Conservation (phyloP, 2,329 filamentous ascomycete species). For the Neoscytalidium dimidiatum region DNA sequence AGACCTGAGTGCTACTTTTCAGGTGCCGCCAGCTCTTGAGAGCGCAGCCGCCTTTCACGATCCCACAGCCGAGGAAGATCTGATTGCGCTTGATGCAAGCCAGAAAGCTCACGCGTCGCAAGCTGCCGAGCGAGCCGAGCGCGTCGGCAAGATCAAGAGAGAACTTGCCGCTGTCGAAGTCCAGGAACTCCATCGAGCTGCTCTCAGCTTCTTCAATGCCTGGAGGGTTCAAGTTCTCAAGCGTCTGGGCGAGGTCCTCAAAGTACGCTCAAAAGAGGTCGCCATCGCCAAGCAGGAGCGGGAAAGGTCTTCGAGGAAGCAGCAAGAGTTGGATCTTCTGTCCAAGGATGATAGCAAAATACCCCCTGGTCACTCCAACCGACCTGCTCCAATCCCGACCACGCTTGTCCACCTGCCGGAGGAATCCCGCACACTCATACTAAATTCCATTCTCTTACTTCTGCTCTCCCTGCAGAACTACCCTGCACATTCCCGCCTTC, state of each 20-base stretch:
- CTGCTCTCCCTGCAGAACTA: slow-evolving; percentile 78
- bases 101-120: slow-evolving; percentile 26
- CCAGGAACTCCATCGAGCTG: slow-evolving; percentile 68
- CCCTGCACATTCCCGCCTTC: slow-evolving; percentile 68
- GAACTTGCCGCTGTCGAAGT: slow-evolving; percentile 56
- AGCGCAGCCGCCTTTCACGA: background rate
- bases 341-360: slow-evolving; percentile 26
- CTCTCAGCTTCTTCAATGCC: slow-evolving; percentile 71
- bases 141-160: slow-evolving; percentile 40
- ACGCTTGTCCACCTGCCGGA: slow-evolving; percentile 58
- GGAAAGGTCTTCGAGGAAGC: background rate
- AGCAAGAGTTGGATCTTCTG: slow-evolving; percentile 52
- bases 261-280: slow-evolving; percentile 28
- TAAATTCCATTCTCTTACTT: slow-evolving; percentile 72
- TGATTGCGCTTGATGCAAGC: slow-evolving; percentile 31
- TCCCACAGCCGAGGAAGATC: background rate
- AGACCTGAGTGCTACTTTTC: slow-evolving; percentile 31
- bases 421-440: slow-evolving; percentile 65
- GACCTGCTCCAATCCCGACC: slow-evolving; percentile 42
- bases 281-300: slow-evolving; percentile 32
- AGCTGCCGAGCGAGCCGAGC: slow-evolving; percentile 20
- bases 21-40: slow-evolving; percentile 23
- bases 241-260: slow-evolving; percentile 67
- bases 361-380: slow-evolving; percentile 25
- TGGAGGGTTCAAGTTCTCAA: slow-evolving; percentile 74